Percentiles rank a stretch among this genome's conserved stretches.
Conservation (phyloP, 2,329 filamentous ascomycete species). For the Didymella exigua region DNA sequence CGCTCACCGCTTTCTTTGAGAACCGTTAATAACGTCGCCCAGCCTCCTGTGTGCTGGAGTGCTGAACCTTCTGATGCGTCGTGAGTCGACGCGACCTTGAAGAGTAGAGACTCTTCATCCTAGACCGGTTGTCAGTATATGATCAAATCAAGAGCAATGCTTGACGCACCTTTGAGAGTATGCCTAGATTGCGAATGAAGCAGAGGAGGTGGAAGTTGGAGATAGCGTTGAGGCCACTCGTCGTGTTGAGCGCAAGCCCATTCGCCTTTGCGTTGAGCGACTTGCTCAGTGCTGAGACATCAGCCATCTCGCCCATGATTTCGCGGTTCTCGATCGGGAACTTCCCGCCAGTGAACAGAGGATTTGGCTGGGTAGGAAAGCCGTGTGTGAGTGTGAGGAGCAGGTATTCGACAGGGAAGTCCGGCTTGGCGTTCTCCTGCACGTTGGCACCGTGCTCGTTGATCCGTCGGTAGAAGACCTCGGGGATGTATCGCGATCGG, state of each 20-base stretch:
- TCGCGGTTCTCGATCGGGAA: constrained; percentile 95
- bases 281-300: constrained; percentile 70
- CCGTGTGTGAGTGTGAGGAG: constrained; percentile 95
- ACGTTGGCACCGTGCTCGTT: constrained; percentile 97
- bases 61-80: constrained; percentile 81
- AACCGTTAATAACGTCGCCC: constrained; percentile 92
- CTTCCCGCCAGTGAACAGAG: constrained; percentile 71
- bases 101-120: constrained; percentile 89
- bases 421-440: constrained; percentile 94
- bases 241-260: constrained; percentile 60
- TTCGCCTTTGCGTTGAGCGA: constrained; percentile 68
- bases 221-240: constrained; percentile 69
- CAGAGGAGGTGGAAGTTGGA: constrained; percentile 96
- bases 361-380: constrained; percentile 81
- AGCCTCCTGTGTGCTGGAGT: constrained; percentile 84
- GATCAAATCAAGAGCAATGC: background rate
- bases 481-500: constrained; percentile 87
- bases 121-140: constrained; percentile 48
- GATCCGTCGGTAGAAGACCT: constrained; percentile 93
- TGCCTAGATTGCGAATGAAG: constrained; percentile 79
- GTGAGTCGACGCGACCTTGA: constrained; percentile 80
- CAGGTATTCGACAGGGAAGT: constrained; percentile 95
- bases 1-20: constrained; percentile 97
- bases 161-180: constrained; percentile 76
- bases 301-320: constrained; percentile 82